Evolutionary conservation across 73 alveolate species (phyloP).

Genomic region (Paraurostyla sp.): DNA sequence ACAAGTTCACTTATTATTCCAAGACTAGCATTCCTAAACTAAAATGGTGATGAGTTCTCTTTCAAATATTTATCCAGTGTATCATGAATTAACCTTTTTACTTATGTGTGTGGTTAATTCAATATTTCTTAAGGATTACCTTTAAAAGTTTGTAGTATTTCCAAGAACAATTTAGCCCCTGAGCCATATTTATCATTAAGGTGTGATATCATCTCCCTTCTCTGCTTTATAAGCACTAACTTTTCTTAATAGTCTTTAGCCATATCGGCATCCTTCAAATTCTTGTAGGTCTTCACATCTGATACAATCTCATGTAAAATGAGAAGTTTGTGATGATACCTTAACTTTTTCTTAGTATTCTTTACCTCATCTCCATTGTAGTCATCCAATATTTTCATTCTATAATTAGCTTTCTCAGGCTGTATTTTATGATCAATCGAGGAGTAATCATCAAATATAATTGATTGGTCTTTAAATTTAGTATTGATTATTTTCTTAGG

Average conservation of each 20-base stretch:
- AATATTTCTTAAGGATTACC: conserved; percentile 12
- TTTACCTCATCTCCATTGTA: not conserved
- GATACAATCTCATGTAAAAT: conserved; percentile 39
- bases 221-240: conserved; percentile 1
- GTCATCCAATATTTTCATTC: conserved; percentile 1
- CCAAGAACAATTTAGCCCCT: conserved; percentile 30
- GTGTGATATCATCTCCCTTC: conserved; percentile 36
- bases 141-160: conserved; percentile 8
- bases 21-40: conserved; percentile 31
- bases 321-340: conserved; percentile 25
- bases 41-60: conserved; percentile 14
- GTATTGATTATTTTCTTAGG: too few relatives aligned
- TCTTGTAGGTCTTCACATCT: conserved; percentile 30
- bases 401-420: not conserved
- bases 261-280: conserved; percentile 16
- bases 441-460: too few relatives aligned
- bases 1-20: conserved; percentile 10
- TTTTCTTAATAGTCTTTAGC: conserved; percentile 45
- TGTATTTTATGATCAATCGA: too few relatives aligned
- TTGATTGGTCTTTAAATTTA: too few relatives aligned
- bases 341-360: conserved; percentile 11
- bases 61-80: conserved; percentile 20
- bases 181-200: conserved; percentile 37
- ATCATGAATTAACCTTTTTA: conserved; percentile 7
- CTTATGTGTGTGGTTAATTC: conserved; percentile 18